Conservation (phyloP, 768 basidiomycete genomes). For the Chalciporus chontae region DNA sequence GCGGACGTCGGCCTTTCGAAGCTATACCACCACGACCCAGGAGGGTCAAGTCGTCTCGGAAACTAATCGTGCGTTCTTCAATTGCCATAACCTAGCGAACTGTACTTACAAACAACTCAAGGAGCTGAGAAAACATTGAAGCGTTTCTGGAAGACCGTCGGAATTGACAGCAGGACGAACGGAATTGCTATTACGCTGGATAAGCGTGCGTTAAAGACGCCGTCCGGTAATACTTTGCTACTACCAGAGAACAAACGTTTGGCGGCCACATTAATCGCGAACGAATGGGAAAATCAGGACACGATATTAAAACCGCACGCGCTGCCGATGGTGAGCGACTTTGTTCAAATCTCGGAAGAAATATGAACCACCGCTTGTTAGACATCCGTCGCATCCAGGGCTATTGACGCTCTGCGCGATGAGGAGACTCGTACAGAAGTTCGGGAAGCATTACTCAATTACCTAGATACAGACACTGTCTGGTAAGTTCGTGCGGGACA, state of each 20-base stretch:
- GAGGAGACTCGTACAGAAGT: constrained; percentile 57
- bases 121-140: constrained; percentile 85
- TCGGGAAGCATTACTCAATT: constrained; percentile 66
- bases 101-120: constrained; percentile 30
- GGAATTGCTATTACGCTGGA: constrained; percentile 70
- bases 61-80: constrained; percentile 54
- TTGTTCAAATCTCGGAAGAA: neutral
- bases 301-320: constrained; percentile 84
- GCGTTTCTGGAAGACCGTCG: constrained; percentile 94
- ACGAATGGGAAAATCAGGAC: constrained; percentile 96
- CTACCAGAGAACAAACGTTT: constrained; percentile 69
- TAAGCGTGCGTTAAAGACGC: constrained; percentile 82
- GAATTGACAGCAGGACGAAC: constrained; percentile 56
- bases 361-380: constrained; percentile 30
- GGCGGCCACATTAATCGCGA: constrained; percentile 81
- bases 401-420: constrained; percentile 74
- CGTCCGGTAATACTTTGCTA: constrained; percentile 70
- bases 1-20: constrained; percentile 1
- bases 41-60: constrained; percentile 52
- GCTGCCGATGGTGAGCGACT: constrained; percentile 71
- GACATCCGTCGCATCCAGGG: constrained; percentile 91
- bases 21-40: constrained; percentile 14
- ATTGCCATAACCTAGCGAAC: neutral
- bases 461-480: constrained; percentile 93
- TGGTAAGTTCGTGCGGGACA: constrained; percentile 47